A percentile compares a stretch with the other conserved stretches of the same genome.
phyloP scores from a whole-genome alignment of 2,329 filamentous ascomycete species.

The Fusarium abutilonis region DNA sequence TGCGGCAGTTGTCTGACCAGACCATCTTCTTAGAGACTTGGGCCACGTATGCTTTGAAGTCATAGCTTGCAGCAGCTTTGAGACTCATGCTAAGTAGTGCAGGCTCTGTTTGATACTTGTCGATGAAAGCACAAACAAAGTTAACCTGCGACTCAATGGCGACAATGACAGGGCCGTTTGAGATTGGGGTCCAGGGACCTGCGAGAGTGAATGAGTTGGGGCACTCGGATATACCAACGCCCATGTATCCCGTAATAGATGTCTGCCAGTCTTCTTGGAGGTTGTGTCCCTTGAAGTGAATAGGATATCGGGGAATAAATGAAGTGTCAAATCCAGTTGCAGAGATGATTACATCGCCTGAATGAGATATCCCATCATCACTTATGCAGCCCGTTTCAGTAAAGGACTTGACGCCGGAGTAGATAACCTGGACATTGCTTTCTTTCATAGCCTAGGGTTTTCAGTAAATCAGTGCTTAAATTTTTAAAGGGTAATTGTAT shows the following conservation, averaged over 20 bases:
- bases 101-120: conserved; percentile 28
- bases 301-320: conserved; percentile 15
- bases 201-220: conserved; percentile 22
- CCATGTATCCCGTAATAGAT: conserved; percentile 21
- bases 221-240: conserved; percentile 17
- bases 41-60: conserved; percentile 26
- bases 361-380: background rate
- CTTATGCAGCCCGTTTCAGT: conserved; percentile 17
- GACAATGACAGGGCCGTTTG: conserved; percentile 21
- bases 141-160: conserved; percentile 23
- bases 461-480: too few relatives aligned
- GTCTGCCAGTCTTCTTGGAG: conserved; percentile 19
- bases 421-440: conserved; percentile 1
- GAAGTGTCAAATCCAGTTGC: conserved; percentile 24
- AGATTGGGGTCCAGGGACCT: conserved; percentile 18
- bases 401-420: conserved; percentile 7
- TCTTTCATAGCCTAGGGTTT: background rate
- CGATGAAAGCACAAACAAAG: conserved; percentile 26
- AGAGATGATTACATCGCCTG: conserved; percentile 12
- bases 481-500: rapidly evolving
- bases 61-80: conserved; percentile 16
- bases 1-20: conserved; percentile 26
- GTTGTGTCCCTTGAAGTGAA: conserved; percentile 11
- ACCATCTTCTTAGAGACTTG: conserved; percentile 27
- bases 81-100: conserved; percentile 14